A percentile compares a stretch with the other conserved stretches of the same genome.
Conservation (phyloP, 2,329 filamentous ascomycete genomes). For the Diaporthe sp. region DNA sequence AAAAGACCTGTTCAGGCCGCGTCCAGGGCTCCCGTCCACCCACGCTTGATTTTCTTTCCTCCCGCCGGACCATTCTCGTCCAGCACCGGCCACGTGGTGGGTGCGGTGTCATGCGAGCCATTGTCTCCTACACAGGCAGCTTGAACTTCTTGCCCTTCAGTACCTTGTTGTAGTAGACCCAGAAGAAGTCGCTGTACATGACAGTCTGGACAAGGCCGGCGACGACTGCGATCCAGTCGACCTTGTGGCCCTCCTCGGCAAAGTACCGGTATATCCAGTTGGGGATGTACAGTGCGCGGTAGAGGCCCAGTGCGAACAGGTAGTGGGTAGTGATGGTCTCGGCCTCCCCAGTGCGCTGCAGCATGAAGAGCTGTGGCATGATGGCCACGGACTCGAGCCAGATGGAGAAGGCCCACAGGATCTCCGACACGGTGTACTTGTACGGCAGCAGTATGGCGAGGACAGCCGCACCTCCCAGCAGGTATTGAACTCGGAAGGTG, state of each 20-base stretch:
- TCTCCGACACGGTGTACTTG: constrained; percentile 85
- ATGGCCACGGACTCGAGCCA: constrained; percentile 99
- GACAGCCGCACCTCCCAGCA: constrained; percentile 84
- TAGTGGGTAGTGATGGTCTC: constrained; percentile 99
- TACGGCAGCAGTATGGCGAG: constrained; percentile 88
- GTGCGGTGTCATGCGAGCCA: constrained; percentile 1
- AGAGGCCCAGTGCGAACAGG: constrained; percentile 91
- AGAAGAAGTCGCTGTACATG: constrained; percentile 99
- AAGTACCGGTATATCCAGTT: constrained; percentile 98
- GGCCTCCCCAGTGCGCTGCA: constrained; percentile 96
- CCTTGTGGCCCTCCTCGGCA: constrained; percentile 77
- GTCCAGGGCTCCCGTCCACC: background rate
- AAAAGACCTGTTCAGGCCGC: background rate
- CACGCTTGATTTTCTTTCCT: background rate
- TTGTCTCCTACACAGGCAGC: constrained; percentile 74
- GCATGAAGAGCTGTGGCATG: constrained; percentile 96
- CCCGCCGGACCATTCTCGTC: background rate
- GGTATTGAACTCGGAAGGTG: constrained; percentile 96
- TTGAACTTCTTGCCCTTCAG: constrained; percentile 91
- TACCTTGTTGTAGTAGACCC: constrained; percentile 98
- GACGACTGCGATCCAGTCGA: constrained; percentile 88
- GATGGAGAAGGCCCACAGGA: constrained; percentile 97
- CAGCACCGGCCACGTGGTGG: background rate
- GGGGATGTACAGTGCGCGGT: constrained; percentile 95
- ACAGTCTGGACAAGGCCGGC: constrained; percentile 95